phyloP scores from a whole-genome alignment of 768 basidiomycete species.

The Phallus indusiatus region DNA sequence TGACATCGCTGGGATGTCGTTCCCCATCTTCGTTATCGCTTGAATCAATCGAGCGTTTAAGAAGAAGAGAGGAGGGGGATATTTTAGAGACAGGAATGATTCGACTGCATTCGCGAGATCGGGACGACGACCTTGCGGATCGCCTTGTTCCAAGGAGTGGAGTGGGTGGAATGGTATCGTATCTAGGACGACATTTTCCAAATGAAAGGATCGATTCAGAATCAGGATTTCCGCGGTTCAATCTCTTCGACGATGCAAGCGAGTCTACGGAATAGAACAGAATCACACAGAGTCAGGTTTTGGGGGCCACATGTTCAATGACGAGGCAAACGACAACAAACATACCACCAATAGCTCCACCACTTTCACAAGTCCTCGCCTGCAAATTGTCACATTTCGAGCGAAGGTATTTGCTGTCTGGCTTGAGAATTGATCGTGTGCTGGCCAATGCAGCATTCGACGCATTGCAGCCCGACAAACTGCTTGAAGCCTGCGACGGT shows the following conservation, averaged over 20 bases:
- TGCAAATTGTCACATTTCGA: background rate
- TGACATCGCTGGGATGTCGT: background rate
- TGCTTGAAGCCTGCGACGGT: background rate
- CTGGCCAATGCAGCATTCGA: background rate
- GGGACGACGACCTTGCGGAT: background rate
- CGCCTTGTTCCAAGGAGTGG: background rate
- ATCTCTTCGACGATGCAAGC: background rate
- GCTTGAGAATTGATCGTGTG: background rate
- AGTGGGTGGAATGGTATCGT: background rate
- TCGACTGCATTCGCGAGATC: background rate
- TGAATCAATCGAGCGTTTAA: background rate
- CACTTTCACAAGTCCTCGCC: background rate
- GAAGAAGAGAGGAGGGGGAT: background rate
- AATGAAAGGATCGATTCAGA: background rate
- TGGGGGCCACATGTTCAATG: background rate
- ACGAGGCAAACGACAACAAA: background rate
- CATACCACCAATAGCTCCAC: background rate
- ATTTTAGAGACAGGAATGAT: background rate
- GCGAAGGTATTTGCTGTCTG: background rate
- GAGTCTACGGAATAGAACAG: background rate
- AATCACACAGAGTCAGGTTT: background rate
- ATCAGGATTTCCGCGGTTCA: background rate
- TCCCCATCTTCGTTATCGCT: background rate
- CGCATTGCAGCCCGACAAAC: background rate
- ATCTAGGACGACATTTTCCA: background rate